Conservation (phyloP, 306 rosid genomes). For the Cucumis hystrix region DNA sequence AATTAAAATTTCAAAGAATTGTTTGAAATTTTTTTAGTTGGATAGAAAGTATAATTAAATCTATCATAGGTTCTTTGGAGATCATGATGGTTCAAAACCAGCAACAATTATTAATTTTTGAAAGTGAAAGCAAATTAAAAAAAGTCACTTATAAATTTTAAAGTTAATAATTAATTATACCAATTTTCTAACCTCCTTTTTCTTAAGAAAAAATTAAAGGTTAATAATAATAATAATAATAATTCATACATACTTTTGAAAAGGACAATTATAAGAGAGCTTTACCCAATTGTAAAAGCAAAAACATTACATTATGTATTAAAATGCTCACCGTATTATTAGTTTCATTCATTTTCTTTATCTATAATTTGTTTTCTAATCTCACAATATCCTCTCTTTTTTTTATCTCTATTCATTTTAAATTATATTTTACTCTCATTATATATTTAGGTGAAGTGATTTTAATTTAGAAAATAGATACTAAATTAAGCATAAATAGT, state of each 20-base stretch:
- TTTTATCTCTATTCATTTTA: background rate
- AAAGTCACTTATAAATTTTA: background rate
- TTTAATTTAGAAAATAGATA: background rate
- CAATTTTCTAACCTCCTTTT: background rate
- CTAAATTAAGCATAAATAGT: background rate
- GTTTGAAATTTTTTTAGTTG: too few relatives aligned
- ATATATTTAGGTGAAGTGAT: background rate
- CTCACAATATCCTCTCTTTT: background rate
- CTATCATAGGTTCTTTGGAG: background rate
- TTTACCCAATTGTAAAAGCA: too few relatives aligned
- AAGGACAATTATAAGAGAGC: too few relatives aligned
- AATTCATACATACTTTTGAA: background rate
- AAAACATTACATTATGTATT: too few relatives aligned
- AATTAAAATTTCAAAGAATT: too few relatives aligned
- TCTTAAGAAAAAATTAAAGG: background rate
- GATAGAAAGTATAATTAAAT: background rate
- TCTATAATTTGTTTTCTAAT: background rate
- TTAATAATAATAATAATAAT: too few relatives aligned
- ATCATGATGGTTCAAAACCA: background rate
- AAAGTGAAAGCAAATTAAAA: background rate
- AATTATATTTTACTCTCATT: background rate
- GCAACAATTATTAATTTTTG: background rate
- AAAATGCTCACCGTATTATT: background rate
- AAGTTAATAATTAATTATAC: background rate
- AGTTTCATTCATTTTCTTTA: too few relatives aligned